Percentiles rank a stretch among this genome's conserved stretches.
Evolutionary conservation across 257 asterid genomes (phyloP).

Genomic region (Capsicum rhomboideum): DNA sequence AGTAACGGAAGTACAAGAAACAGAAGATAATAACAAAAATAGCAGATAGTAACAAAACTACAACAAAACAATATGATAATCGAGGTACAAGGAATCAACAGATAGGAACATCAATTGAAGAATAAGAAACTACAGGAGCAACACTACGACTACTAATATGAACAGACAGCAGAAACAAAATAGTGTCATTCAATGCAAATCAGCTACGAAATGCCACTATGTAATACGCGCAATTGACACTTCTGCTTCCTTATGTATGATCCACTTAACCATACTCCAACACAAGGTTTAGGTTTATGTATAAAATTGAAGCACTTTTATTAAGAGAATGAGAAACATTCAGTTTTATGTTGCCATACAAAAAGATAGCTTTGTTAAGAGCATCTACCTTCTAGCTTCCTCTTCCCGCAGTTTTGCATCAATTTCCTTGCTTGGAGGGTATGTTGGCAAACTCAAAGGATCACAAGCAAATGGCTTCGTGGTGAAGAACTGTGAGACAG

Average conservation of each 20-base stretch:
- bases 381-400: constrained; percentile 35
- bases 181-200: neutral
- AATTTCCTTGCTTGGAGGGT: constrained; percentile 51
- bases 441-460: constrained; percentile 49
- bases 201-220: neutral
- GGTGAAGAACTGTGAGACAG: constrained; percentile 33
- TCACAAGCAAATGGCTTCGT: constrained; percentile 50
- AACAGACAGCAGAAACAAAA: neutral
- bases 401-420: constrained; percentile 37
- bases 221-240: neutral
- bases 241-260: neutral
- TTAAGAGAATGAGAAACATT: neutral
- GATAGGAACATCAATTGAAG: too few species aligned
- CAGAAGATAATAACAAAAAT: too few species aligned
- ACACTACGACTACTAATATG: too few species aligned
- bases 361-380: neutral
- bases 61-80: too few species aligned
- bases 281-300: neutral
- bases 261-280: neutral
- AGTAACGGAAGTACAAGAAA: too few species aligned
- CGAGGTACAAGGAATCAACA: too few species aligned
- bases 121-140: too few species aligned
- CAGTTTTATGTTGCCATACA: neutral
- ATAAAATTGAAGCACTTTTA: neutral
- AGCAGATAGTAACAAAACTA: too few species aligned